These are phyloP conservation scores for Stephania yunnanensis DNA, from an alignment of 164 flowering plant genomes.

Conservation along the genomic window DNA sequence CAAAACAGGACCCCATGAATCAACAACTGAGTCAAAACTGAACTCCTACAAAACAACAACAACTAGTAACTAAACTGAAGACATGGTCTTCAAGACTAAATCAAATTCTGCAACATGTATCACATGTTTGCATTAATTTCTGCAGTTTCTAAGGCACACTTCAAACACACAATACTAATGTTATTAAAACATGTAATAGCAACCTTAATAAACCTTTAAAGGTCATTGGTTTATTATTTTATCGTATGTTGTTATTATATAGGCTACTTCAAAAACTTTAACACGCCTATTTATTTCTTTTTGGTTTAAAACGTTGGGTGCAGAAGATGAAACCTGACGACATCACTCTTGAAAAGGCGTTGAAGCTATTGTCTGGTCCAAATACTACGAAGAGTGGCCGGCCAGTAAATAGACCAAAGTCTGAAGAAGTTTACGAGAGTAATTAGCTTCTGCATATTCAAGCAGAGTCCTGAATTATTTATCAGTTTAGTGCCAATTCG, in stretches of 20 bases:
- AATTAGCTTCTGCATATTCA: conserved; percentile 2
- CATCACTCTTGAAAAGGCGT: conserved; percentile 59
- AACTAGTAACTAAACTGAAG: too few species aligned
- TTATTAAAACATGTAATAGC: too few species aligned
- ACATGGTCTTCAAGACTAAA: too few species aligned
- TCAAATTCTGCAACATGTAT: too few species aligned
- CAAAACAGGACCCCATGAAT: too few species aligned
- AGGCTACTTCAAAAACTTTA: neutral
- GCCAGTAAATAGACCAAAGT: conserved; percentile 39
- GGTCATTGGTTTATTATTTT: neutral
- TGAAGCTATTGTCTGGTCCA: conserved; percentile 45
- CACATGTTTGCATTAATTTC: too few species aligned
- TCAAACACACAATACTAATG: too few species aligned
- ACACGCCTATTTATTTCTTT: neutral
- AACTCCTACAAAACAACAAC: too few species aligned
- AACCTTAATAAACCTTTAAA: too few species aligned
- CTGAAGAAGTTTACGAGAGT: conserved; percentile 26
- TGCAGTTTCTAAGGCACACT: too few species aligned
- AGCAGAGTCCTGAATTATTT: neutral
- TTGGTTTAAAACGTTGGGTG: conserved; percentile 9
- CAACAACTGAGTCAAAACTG: too few species aligned
- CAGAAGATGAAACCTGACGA: conserved; percentile 54
- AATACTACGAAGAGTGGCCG: conserved; percentile 54
- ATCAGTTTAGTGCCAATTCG: neutral
- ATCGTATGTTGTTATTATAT: neutral